Evolutionary conservation across 495 filamentous ascomycete genomes (phyloP).

Genomic region (Oleoguttula mirabilis): DNA sequence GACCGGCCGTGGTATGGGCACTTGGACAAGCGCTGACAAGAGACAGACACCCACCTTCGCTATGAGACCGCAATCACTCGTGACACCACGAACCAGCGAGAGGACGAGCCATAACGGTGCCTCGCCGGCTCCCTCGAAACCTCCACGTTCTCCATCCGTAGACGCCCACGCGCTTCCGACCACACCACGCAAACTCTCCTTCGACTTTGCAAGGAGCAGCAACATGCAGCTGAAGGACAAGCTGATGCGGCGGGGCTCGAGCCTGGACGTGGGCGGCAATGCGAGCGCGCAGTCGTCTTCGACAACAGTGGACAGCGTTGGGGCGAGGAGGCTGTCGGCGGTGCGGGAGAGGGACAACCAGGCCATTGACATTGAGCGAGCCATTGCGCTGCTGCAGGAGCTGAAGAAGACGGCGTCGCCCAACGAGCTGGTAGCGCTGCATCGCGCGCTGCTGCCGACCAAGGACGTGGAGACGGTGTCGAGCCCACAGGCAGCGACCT

Average conservation of each 20-base stretch:
- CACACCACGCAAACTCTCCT: too few relatives aligned
- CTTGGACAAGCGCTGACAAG: too few relatives aligned
- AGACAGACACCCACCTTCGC: too few relatives aligned
- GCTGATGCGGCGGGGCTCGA: constrained; percentile 2
- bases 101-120: too few relatives aligned
- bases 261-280: constrained; percentile 5
- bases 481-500: constrained; percentile 1
- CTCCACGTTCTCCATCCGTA: too few relatives aligned
- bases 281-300: constrained; percentile 12
- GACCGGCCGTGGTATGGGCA: too few relatives aligned
- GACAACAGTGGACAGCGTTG: constrained; percentile 13
- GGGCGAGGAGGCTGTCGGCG: constrained; percentile 1
- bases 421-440: constrained; percentile 28
- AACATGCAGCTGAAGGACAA: constrained; percentile 6
- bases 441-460: constrained; percentile 21
- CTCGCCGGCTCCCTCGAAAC: too few relatives aligned
- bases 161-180: too few relatives aligned
- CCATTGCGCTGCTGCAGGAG: constrained; percentile 27
- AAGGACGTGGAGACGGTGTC: constrained; percentile 14
- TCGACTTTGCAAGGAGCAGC: neutral
- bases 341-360: neutral
- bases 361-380: constrained; percentile 25
- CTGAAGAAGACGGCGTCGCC: constrained; percentile 29
- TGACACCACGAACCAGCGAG: too few relatives aligned
- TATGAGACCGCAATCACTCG: too few relatives aligned